phyloP scores from a whole-genome alignment of 176 grass and related monocot genomes.

The Rhynchospora pubera region DNA sequence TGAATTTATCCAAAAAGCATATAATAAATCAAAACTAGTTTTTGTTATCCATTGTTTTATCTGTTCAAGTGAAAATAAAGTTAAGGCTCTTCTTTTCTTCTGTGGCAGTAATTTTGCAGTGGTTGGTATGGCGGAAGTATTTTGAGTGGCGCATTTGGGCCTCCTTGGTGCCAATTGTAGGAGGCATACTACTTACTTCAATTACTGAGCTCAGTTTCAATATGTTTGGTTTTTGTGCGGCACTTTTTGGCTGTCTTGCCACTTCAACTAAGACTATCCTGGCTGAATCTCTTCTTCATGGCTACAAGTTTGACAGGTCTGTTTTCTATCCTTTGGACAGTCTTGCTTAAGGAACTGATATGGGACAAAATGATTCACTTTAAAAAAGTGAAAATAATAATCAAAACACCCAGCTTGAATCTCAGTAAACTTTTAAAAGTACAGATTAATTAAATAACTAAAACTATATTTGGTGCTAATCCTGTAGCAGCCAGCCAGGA shows the following conservation, averaged over 20 bases:
- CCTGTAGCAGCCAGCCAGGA: neutral
- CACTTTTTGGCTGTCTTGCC: constrained; percentile 80
- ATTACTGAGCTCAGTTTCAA: constrained; percentile 98
- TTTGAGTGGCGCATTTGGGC: constrained; percentile 95
- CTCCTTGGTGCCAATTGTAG: constrained; percentile 84
- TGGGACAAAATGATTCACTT: constrained; percentile 14
- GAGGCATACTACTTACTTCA: constrained; percentile 85
- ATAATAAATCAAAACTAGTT: neutral
- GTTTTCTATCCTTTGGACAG: neutral
- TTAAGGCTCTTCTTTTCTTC: neutral
- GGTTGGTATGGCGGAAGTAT: constrained; percentile 84
- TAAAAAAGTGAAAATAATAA: neutral
- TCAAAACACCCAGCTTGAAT: neutral
- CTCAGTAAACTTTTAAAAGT: neutral
- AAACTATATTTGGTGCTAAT: neutral
- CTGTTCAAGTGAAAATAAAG: neutral
- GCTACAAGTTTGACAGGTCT: constrained; percentile 99
- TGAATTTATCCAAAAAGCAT: neutral
- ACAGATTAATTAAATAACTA: neutral
- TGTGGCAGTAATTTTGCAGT: constrained; percentile 81
- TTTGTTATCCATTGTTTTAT: neutral
- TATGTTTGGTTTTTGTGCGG: constrained; percentile 87
- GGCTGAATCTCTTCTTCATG: constrained; percentile 90
- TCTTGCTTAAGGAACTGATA: neutral
- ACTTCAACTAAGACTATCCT: constrained; percentile 98